These are phyloP conservation scores for Dentipellis fragilis DNA, from an alignment of 768 basidiomycete species.

Conservation along the genomic window DNA sequence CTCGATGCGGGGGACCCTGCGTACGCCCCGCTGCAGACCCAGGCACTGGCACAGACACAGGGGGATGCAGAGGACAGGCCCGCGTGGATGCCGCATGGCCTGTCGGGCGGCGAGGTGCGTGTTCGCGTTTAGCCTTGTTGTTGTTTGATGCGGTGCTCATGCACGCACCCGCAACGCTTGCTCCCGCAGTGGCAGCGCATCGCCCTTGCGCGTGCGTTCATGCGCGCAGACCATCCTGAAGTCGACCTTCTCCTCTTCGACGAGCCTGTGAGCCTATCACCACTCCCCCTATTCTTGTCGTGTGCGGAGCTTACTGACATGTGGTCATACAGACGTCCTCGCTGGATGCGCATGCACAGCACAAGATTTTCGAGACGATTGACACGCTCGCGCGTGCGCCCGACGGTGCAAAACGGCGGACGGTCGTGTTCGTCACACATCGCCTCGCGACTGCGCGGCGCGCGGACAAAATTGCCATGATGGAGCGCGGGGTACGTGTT, in stretches of 20 bases:
- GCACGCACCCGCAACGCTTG: slow-evolving; percentile 1
- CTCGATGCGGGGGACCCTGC: slow-evolving; percentile 46
- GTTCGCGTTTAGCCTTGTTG: not conserved
- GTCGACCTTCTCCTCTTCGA: slow-evolving; percentile 79
- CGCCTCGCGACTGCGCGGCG: slow-evolving; percentile 71
- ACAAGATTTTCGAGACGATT: slow-evolving; percentile 69
- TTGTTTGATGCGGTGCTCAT: not conserved
- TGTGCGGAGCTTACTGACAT: not conserved
- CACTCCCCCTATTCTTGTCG: not conserved
- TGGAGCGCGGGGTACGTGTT: slow-evolving; percentile 59
- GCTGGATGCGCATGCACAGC: slow-evolving; percentile 72
- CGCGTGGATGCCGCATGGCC: slow-evolving; percentile 42
- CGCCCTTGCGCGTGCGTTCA: slow-evolving; percentile 79
- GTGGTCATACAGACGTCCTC: slow-evolving; percentile 52
- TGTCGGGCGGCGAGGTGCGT: slow-evolving; percentile 79
- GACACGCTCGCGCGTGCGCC: slow-evolving; percentile 51
- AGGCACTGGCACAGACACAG: slow-evolving; percentile 22
- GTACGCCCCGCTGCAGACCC: slow-evolving; percentile 25
- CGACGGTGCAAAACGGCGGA: slow-evolving; percentile 50
- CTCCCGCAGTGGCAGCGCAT: slow-evolving; percentile 70
- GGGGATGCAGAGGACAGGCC: slow-evolving; percentile 13
- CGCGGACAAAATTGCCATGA: slow-evolving; percentile 82
- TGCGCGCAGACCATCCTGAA: slow-evolving; percentile 66
- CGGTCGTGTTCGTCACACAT: slow-evolving; percentile 78
- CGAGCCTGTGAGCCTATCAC: slow-evolving; percentile 51